Conservation (phyloP, 73 alveolate genomes). For the Paramecium primaurelia region DNA sequence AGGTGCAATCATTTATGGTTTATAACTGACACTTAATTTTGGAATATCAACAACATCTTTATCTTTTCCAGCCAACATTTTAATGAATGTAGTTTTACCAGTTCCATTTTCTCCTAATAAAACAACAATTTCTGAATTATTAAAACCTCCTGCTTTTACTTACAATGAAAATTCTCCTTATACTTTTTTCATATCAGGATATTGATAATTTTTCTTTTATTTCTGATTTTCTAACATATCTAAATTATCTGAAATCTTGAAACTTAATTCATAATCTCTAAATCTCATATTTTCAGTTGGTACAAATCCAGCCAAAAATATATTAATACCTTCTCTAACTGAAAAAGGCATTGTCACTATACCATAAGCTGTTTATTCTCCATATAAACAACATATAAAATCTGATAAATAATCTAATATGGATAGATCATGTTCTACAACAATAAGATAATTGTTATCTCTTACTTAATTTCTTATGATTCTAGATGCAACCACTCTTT, state of each 20-base stretch:
- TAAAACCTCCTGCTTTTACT: slow-evolving; percentile 90
- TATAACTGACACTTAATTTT: slow-evolving; percentile 85
- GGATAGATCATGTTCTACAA: slow-evolving; percentile 98
- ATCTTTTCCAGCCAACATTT: slow-evolving; percentile 94
- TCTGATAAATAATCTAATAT: slow-evolving; percentile 98
- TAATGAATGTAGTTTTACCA: slow-evolving; percentile 98
- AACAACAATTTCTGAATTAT: slow-evolving; percentile 94
- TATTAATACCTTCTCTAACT: slow-evolving; percentile 99
- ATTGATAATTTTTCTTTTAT: slow-evolving; percentile 71
- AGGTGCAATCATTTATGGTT: slow-evolving; percentile 97
- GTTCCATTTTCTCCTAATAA: slow-evolving; percentile 98
- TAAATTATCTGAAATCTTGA: slow-evolving; percentile 87
- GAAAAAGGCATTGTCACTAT: slow-evolving; percentile 99
- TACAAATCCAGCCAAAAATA: slow-evolving; percentile 97
- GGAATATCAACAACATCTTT: slow-evolving; percentile 87
- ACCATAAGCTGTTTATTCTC: slow-evolving; percentile 98
- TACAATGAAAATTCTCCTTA: slow-evolving; percentile 76
- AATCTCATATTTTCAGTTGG: slow-evolving; percentile 99
- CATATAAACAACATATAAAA: slow-evolving; percentile 98
- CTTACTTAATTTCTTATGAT: slow-evolving; percentile 82
- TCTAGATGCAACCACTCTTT: slow-evolving; percentile 94
- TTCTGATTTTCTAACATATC: slow-evolving; percentile 37
- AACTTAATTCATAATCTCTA: slow-evolving; percentile 93
- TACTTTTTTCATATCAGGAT: slow-evolving; percentile 90
- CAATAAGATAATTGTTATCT: slow-evolving; percentile 89